Evolutionary conservation across 1,284 basidiomycete genomes (phyloP), one percentile per base, ranked within the genome.

Genomic region (Mycosarcoma maydis): DNA sequence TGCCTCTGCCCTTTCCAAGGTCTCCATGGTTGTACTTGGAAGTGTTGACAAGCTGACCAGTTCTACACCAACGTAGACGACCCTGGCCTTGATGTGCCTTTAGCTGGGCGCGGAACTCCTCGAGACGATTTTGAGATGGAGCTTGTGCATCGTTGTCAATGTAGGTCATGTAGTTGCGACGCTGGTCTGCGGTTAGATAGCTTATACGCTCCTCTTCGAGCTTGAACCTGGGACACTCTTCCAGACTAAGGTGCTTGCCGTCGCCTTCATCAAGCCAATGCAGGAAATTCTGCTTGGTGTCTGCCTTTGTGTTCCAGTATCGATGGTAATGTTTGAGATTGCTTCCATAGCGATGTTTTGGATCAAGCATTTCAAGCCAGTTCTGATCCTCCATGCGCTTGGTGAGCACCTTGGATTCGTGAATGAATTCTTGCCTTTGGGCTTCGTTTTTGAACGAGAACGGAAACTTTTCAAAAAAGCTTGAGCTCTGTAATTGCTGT

Each of bases 161-260:
- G 70, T 88, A 87, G 40, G 89, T 87, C 4, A 90, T 84, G 73
- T 91, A 91, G 73, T 90, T 90, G 22, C 88, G 82, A 9, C 90
- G 84, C 81, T 91, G 88, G 72, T 89, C 88, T 2, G 86, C 84
- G 26, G 65, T 66, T 16, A 75, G 34, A 29, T 72, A 75, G 41
- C 61, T 55, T 49, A 75, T 72, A 7, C 78, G 64, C 83, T 91
- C 90, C 72, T 84, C 86, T 68, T 91, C 89, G 20, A 91, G 83
- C 57, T 87, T 86, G 38, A 88, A 86, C 17, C 90, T 83, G 0
- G 89, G 84, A 71, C 90, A 89, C 73, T 89, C 87, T 26, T 86
- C 84, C 19, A 90, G 80, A 8, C 87, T 87, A 7, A 91, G 75
- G 32, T 86, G 80, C 73, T 88, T 89, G 5, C 90, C 90, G 3